These are phyloP conservation scores for Trifolium pratense DNA, from an alignment of 306 rosid species.

Conservation along the genomic window DNA sequence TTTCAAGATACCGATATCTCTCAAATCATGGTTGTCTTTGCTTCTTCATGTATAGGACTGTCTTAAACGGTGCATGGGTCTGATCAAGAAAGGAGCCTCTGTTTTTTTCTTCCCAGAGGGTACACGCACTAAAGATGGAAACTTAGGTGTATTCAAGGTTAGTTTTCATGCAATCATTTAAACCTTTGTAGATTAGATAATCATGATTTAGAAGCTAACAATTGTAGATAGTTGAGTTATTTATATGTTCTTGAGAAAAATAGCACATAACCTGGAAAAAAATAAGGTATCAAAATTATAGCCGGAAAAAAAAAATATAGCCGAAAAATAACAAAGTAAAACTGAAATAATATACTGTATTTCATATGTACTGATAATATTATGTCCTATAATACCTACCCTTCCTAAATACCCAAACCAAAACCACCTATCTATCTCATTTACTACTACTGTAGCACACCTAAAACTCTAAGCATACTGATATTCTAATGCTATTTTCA, in stretches of 20 bases:
- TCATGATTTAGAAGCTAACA: neutral
- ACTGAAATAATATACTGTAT: neutral
- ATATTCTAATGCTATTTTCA: conserved; percentile 12
- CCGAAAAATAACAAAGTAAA: too few species aligned
- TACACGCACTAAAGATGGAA: conserved; percentile 90
- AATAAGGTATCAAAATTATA: too few species aligned
- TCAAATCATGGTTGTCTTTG: conserved; percentile 26
- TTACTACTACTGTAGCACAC: neutral
- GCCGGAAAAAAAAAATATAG: too few species aligned
- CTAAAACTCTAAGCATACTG: neutral
- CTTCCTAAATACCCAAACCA: too few species aligned
- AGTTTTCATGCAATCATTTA: conserved; percentile 22
- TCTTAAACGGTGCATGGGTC: conserved; percentile 83
- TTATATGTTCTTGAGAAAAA: too few species aligned
- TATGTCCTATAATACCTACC: neutral
- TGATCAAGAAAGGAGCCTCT: conserved; percentile 79
- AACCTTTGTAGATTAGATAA: neutral
- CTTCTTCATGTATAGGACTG: conserved; percentile 66
- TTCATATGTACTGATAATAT: neutral
- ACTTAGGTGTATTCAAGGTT: conserved; percentile 87
- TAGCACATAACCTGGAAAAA: too few species aligned
- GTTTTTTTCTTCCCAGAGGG: conserved; percentile 98
- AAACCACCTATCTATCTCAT: too few species aligned
- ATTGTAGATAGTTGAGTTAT: neutral
- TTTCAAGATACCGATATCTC: neutral